Evolutionary conservation across 2,329 filamentous ascomycete species (phyloP).

Genomic region (Pestalotiopsis sp.): DNA sequence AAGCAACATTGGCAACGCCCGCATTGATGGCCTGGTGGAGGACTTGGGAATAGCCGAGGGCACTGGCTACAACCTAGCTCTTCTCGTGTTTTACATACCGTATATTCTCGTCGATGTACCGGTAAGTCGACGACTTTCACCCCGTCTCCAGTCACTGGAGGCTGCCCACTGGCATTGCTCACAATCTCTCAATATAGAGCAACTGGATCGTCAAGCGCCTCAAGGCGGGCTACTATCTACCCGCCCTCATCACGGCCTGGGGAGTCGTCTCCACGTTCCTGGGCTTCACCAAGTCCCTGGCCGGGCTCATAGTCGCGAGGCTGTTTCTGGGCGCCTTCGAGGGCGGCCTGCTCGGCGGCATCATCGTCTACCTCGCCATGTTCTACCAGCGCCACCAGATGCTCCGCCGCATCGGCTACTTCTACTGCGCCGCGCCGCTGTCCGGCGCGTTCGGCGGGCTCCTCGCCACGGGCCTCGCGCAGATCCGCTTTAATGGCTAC

Average conservation of each 20-base stretch:
- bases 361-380: constrained; percentile 11
- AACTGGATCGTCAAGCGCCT: constrained; percentile 82
- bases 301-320: constrained; percentile 66
- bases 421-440: constrained; percentile 25
- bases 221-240: constrained; percentile 77
- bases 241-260: constrained; percentile 78
- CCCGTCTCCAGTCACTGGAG: background rate
- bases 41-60: constrained; percentile 64
- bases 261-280: constrained; percentile 70
- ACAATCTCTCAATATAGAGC: constrained; percentile 45
- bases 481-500: constrained; percentile 35
- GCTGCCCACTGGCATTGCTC: background rate
- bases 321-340: constrained; percentile 77
- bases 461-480: constrained; percentile 43
- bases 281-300: constrained; percentile 66
- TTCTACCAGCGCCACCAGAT: constrained; percentile 48
- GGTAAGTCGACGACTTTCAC: constrained; percentile 43
- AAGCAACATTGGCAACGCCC: constrained; percentile 76
- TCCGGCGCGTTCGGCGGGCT: constrained; percentile 9
- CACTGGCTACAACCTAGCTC: constrained; percentile 70
- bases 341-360: constrained; percentile 64
- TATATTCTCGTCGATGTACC: constrained; percentile 72
- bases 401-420: constrained; percentile 24
- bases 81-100: constrained; percentile 86
- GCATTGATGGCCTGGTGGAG: constrained; percentile 54